These are phyloP conservation scores for Aeminium ludgeri DNA, from an alignment of 495 filamentous ascomycete genomes.

Conservation along the genomic window DNA sequence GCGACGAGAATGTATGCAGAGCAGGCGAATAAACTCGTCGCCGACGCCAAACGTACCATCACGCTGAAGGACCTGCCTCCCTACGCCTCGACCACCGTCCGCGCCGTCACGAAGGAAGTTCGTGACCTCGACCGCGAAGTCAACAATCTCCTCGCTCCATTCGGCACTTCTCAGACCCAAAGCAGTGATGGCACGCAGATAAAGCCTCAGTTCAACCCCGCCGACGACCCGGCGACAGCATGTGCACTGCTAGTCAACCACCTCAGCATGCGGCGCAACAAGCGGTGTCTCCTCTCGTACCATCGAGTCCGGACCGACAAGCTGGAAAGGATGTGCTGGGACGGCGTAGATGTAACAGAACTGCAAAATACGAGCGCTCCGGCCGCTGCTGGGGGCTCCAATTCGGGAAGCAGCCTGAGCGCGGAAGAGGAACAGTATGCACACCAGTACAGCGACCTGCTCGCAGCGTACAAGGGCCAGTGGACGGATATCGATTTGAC, in stretches of 20 bases:
- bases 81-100: constrained; percentile 85
- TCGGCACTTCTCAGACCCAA: constrained; percentile 63
- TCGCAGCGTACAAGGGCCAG: constrained; percentile 92
- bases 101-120: constrained; percentile 74
- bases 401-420: constrained; percentile 52
- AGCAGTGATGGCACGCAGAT: constrained; percentile 73
- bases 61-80: constrained; percentile 73
- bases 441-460: constrained; percentile 72
- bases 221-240: constrained; percentile 65
- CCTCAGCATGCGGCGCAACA: constrained; percentile 87
- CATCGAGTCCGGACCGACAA: constrained; percentile 80
- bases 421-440: constrained; percentile 98
- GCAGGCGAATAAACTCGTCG: constrained; percentile 55
- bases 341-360: constrained; percentile 61
- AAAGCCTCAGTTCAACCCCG: constrained; percentile 68
- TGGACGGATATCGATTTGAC: constrained; percentile 98
- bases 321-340: constrained; percentile 89
- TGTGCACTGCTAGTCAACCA: constrained; percentile 86
- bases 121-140: constrained; percentile 88
- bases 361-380: constrained; percentile 25
- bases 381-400: constrained; percentile 17
- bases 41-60: constrained; percentile 82
- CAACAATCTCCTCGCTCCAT: constrained; percentile 60
- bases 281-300: constrained; percentile 89
- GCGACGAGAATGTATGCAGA: constrained; percentile 65